These are phyloP conservation scores for Fusarium nodosum DNA, from an alignment of 2,329 filamentous ascomycete genomes.

Conservation along the genomic window DNA sequence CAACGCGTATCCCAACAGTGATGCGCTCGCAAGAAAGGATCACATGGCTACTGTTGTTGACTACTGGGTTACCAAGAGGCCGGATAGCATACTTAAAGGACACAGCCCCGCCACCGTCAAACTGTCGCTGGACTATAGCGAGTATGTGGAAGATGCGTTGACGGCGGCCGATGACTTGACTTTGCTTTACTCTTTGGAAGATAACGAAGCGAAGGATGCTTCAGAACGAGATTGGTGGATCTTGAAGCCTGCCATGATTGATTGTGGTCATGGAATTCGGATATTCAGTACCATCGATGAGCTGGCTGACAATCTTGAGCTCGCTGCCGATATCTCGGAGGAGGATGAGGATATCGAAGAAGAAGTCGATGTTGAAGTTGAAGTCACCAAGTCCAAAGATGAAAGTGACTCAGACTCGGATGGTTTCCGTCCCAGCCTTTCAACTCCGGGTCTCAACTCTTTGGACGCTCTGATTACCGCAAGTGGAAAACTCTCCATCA, in stretches of 20 bases:
- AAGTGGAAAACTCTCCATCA: slow-evolving; percentile 41
- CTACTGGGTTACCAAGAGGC: slow-evolving; percentile 56
- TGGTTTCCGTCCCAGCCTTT: slow-evolving; percentile 43
- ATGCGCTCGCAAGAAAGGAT: slow-evolving; percentile 57
- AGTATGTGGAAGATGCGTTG: slow-evolving; percentile 57
- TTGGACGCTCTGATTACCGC: slow-evolving; percentile 53
- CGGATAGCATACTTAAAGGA: slow-evolving; percentile 51
- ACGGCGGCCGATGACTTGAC: slow-evolving; percentile 56
- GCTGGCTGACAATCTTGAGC: slow-evolving; percentile 54
- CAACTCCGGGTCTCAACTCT: slow-evolving; percentile 47
- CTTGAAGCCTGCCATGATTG: slow-evolving; percentile 56
- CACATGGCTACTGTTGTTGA: slow-evolving; percentile 54
- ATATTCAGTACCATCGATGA: slow-evolving; percentile 57
- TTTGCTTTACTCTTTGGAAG: slow-evolving; percentile 53
- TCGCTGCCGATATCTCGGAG: slow-evolving; percentile 54
- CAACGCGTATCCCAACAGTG: slow-evolving; percentile 58
- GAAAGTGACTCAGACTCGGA: slow-evolving; percentile 9
- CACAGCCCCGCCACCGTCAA: slow-evolving; percentile 53
- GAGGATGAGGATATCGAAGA: slow-evolving; percentile 41
- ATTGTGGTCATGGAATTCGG: slow-evolving; percentile 57
- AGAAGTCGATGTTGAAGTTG: slow-evolving; percentile 7
- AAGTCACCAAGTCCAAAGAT: not conserved
- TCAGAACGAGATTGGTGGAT: slow-evolving; percentile 57
- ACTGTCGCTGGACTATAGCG: slow-evolving; percentile 55
- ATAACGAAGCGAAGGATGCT: slow-evolving; percentile 50